Base-by-base conservation (phyloP, 2,329 filamentous ascomycete genomes). In the Ophiostoma himal-ulmi region DNA sequence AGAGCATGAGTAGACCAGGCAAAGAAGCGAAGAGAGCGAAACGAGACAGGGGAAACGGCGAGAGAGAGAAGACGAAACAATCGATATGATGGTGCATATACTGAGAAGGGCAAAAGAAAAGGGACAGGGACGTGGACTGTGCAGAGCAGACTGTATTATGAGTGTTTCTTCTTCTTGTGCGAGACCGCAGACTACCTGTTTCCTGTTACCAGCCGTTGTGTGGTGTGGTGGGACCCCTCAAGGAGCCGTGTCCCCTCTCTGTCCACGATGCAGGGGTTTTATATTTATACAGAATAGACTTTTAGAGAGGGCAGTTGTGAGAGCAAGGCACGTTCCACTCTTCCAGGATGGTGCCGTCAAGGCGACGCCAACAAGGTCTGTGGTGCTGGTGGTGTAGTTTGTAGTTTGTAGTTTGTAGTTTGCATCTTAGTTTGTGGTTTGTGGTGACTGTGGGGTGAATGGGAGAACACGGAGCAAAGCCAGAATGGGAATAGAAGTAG, bases 211-310 rank as follows among this genome's bases (percentile, higher is more conserved):
- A 57, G 52, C 52, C 52, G 52, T 57, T 57, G 52, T 57, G 52
- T 57, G 69, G 64, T 67, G 52, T 54, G 52, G 44, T 54, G 39
- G 70, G 65, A 26, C 67, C 41, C 64, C 65, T 54, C 68, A 69
- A 69, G 70, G 30, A 68, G 68, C 68, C 68, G 64, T 65, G 62
- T 37, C 64, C 68, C 68, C 52, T 62, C 30, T 36, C 69, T 62
- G 17, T 41, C 30, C 10, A 39, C 44, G 67, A 14, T 62, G 20
- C 39, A 22, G 68, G 68, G 37, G 68, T 37, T 54, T 48, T 48
- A 8, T 48, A 20, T 48, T 5, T 48, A 14, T 57, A 13, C 5
- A 14, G 44, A 48, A n/a, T 7, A 44, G n/a, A 57, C 10, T 26
- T 10, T 26, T 57, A 48, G 10, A 48, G 6, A 20, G 20, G 26